Percentiles rank a stretch among this genome's conserved stretches.
phyloP scores from a whole-genome alignment of 768 basidiomycete species.

The Lentinula detonsa region DNA sequence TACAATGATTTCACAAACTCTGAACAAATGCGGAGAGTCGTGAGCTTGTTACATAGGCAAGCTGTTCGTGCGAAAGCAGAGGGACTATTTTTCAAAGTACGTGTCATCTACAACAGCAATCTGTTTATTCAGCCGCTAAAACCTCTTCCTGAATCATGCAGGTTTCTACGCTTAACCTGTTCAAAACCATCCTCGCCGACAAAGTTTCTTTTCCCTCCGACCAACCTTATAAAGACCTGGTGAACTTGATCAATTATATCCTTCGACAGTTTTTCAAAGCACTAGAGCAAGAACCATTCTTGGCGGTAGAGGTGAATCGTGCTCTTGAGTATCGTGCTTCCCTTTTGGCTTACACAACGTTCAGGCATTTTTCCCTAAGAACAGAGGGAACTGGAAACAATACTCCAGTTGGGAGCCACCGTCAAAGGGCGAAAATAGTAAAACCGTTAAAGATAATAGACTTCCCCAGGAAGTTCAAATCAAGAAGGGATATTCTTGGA shows the following conservation, averaged over 20 bases:
- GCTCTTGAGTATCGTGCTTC: neutral
- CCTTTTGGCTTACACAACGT: neutral
- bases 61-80: slow-evolving; percentile 90
- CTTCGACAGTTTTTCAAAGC: slow-evolving; percentile 94
- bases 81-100: slow-evolving; percentile 91
- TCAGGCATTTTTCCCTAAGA: slow-evolving; percentile 88
- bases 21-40: slow-evolving; percentile 87
- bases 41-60: slow-evolving; percentile 85
- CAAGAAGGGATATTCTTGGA: slow-evolving; percentile 85
- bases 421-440: slow-evolving; percentile 20
- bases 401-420: slow-evolving; percentile 73
- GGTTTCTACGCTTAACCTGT: slow-evolving; percentile 87
- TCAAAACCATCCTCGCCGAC: slow-evolving; percentile 81
- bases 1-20: slow-evolving; percentile 76
- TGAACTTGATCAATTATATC: slow-evolving; percentile 79
- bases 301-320: slow-evolving; percentile 76
- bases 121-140: neutral
- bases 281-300: slow-evolving; percentile 75
- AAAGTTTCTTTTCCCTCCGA: slow-evolving; percentile 74
- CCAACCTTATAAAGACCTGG: slow-evolving; percentile 76
- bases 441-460: slow-evolving; percentile 33
- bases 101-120: slow-evolving; percentile 14
- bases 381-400: slow-evolving; percentile 80
- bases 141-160: slow-evolving; percentile 24
- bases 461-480: slow-evolving; percentile 69